These are phyloP conservation scores for Curvularia eragrostidis DNA, from an alignment of 2,329 filamentous ascomycete species.

Conservation along the genomic window DNA sequence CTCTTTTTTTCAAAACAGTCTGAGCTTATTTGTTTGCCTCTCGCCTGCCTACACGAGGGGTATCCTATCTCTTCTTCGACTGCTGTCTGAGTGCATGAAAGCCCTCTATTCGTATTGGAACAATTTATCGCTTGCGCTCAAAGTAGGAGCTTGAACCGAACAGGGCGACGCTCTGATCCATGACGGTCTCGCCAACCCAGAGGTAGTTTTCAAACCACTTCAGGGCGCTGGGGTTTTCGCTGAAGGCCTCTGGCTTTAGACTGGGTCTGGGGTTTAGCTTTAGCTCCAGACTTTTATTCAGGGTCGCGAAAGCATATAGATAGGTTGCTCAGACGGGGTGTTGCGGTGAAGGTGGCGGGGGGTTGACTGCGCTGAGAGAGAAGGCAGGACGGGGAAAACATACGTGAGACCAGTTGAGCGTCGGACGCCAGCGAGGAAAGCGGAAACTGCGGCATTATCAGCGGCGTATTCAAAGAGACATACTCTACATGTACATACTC, in stretches of 20 bases:
- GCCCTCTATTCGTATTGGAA: neutral
- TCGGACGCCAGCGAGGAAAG: constrained; percentile 95
- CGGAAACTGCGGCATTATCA: constrained; percentile 71
- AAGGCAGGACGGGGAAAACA: constrained; percentile 50
- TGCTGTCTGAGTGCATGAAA: neutral
- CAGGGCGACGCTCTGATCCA: constrained; percentile 95
- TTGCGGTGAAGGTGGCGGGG: constrained; percentile 10
- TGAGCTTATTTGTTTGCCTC: neutral
- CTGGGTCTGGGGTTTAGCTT: constrained; percentile 65
- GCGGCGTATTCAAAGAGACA: constrained; percentile 11
- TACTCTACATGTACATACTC: constrained; percentile 60
- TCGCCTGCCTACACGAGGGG: neutral
- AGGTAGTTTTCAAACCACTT: constrained; percentile 94
- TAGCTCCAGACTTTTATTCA: constrained; percentile 19
- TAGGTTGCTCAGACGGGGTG: neutral
- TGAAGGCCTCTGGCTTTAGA: constrained; percentile 84
- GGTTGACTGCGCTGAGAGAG: neutral
- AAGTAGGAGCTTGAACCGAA: constrained; percentile 90
- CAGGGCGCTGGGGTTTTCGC: constrained; percentile 81
- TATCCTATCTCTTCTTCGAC: neutral
- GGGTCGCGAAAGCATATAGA: constrained; percentile 1
- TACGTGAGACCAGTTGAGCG: constrained; percentile 98
- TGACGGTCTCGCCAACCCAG: constrained; percentile 93
- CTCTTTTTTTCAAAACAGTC: neutral
- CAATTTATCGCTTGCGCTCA: constrained; percentile 72